Percentiles rank a stretch among this genome's conserved stretches.
Conservation (phyloP, 768 basidiomycete genomes). For the Pulveroboletus sp. region DNA sequence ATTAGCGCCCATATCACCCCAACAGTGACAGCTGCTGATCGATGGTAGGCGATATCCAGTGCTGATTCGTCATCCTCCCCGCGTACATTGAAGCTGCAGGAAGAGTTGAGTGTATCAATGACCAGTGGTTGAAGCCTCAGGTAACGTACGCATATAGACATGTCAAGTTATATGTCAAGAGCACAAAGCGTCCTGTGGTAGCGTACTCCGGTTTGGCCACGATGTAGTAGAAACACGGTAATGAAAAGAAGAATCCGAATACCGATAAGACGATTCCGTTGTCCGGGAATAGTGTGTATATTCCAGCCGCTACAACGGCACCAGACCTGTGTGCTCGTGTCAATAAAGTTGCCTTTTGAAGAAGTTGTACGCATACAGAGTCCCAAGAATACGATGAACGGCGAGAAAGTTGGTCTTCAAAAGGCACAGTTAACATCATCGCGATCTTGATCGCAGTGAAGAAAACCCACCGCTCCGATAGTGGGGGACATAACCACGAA, state of each 20-base stretch:
- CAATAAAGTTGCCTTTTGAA: conserved; percentile 3
- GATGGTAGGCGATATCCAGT: conserved; percentile 65
- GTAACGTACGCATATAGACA: conserved; percentile 58
- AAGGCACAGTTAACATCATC: conserved; percentile 8
- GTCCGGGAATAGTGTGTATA: conserved; percentile 75
- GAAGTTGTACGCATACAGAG: conserved; percentile 52
- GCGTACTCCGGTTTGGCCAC: conserved; percentile 74
- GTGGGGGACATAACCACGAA: conserved; percentile 91
- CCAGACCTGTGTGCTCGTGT: conserved; percentile 55
- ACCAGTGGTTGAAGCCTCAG: neutral
- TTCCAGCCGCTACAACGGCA: conserved; percentile 65
- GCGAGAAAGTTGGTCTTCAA: conserved; percentile 80
- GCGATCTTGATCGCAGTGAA: neutral
- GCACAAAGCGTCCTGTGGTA: conserved; percentile 72
- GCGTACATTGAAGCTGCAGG: conserved; percentile 74
- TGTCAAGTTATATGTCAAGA: conserved; percentile 87
- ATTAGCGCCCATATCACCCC: conserved; percentile 90
- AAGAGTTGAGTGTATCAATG: neutral
- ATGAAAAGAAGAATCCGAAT: conserved; percentile 84
- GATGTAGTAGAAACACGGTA: conserved; percentile 93
- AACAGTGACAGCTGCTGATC: conserved; percentile 74
- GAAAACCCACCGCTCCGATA: conserved; percentile 66
- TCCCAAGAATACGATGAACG: conserved; percentile 80
- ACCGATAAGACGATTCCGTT: conserved; percentile 69
- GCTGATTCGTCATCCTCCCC: conserved; percentile 58